Evolutionary conservation across 2,329 filamentous ascomycete genomes (phyloP), one percentile per base, ranked within the genome.

Genomic region (Trichocomaceae sp.): DNA sequence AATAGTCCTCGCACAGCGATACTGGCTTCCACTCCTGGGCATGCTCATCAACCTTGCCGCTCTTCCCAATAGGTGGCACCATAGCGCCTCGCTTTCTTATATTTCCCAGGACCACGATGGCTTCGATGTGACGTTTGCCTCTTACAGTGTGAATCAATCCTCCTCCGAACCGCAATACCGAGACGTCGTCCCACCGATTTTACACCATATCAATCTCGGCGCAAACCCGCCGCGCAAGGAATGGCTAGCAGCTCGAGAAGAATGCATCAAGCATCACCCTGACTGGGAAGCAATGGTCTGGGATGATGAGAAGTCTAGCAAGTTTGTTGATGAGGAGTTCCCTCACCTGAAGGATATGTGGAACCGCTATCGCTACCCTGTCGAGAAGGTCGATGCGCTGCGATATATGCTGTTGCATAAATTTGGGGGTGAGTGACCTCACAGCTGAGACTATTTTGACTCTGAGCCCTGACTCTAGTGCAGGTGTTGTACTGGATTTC

Each of bases 401-500:
- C 61, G 61, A 17, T 63, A 62, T 42, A 62, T 63, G 61, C 50
- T 62, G 2, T 42, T 63, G 10, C 56, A 61, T 22, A 61, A 50
- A 13, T 53, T 60, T 17, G 61, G 61, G 10, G 61, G 61, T 61
- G 47, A n/a, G 55, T 55, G 7, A 33, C 29, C 29, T 33, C 5
- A 33, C 10, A 33, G 29, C 19, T 29, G 13, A 5, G 19, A 20
- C 10, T 50, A 5, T 17, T 5, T 41, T 41, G 15, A 33, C 6
- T 8, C 4, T 23, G n/a, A 46, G 3, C 1, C n/a, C 20, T 44
- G 9, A 23, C 17, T 19, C 6, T 13, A 12, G 5, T 12, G 29
- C 12, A 65, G 63, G 64, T 3, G 59, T 58, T 5, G 60, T 66
- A 2, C 48, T 71, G 3, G 71, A 69, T 61, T 70, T 69, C 64